Conservation (phyloP, 2,329 filamentous ascomycete species). For the Ascochyta clinopodiicola region DNA sequence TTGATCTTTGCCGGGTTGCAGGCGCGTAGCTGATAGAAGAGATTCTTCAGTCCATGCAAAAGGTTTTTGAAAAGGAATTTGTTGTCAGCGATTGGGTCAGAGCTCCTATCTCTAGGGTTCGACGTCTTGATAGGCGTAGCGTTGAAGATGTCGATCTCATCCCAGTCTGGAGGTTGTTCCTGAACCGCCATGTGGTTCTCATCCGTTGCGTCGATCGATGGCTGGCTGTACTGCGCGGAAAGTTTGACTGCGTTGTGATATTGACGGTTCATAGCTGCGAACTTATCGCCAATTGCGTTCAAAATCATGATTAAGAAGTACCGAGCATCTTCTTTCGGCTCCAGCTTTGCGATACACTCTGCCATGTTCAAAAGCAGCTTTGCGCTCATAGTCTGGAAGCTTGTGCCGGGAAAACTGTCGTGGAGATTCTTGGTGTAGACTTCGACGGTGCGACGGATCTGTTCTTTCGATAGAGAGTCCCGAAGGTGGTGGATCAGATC, state of each 20-base stretch:
- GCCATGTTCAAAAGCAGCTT: conserved; percentile 98
- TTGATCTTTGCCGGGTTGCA: conserved; percentile 73
- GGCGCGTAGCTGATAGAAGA: conserved; percentile 90
- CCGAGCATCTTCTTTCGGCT: conserved; percentile 90
- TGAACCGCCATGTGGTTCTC: conserved; percentile 88
- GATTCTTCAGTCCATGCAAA: conserved; percentile 93
- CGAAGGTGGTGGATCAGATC: conserved; percentile 97
- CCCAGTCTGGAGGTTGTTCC: conserved; percentile 86
- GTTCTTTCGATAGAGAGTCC: conserved; percentile 83
- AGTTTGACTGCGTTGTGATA: conserved; percentile 95
- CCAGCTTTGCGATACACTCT: conserved; percentile 93
- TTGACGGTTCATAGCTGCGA: conserved; percentile 96
- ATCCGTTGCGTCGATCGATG: conserved; percentile 65
- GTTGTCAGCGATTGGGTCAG: conserved; percentile 93
- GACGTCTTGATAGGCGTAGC: conserved; percentile 96
- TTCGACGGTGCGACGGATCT: conserved; percentile 94
- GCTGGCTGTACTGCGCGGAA: conserved; percentile 76
- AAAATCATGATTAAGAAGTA: conserved; percentile 97
- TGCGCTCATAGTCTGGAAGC: conserved; percentile 99
- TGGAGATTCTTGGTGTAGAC: conserved; percentile 97
- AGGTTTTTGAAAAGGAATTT: conserved; percentile 98
- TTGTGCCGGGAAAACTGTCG: conserved; percentile 95
- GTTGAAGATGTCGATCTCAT: conserved; percentile 96
- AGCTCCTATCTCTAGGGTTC: conserved; percentile 85
- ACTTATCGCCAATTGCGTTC: conserved; percentile 97